Evolutionary conservation across 2,329 filamentous ascomycete species (phyloP).

Genomic region (Ceratocystiopsis brevicomis): DNA sequence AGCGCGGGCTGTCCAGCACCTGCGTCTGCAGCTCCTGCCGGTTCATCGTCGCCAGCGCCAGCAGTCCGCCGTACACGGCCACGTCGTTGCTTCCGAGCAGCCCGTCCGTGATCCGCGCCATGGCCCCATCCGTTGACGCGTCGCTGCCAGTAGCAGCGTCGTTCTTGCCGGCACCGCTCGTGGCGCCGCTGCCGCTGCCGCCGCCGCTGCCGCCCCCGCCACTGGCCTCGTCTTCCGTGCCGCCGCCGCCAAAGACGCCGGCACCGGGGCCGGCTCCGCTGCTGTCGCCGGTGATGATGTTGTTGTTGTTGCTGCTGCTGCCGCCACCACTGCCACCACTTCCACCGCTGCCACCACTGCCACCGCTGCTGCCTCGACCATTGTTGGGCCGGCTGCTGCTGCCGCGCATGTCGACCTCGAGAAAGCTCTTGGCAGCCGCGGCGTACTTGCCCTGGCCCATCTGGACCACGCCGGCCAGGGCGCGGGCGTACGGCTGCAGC

Average conservation of each 20-base stretch:
- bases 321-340: background rate
- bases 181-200: too few relatives aligned
- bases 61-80: conserved; percentile 77
- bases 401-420: conserved; percentile 37
- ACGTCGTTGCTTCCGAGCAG: conserved; percentile 72
- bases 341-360: background rate
- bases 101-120: conserved; percentile 39
- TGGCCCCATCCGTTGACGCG: conserved; percentile 13
- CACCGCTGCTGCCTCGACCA: background rate
- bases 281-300: too few relatives aligned
- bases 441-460: conserved; percentile 27
- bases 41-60: conserved; percentile 78
- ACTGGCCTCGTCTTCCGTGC: too few relatives aligned
- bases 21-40: conserved; percentile 52
- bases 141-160: conserved; percentile 3
- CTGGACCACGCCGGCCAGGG: conserved; percentile 31
- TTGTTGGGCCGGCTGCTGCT: background rate
- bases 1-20: conserved; percentile 63
- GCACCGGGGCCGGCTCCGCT: too few relatives aligned
- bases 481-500: conserved; percentile 31
- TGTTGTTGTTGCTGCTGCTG: too few relatives aligned
- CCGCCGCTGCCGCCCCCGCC: too few relatives aligned
- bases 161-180: background rate
- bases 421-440: conserved; percentile 55
- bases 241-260: too few relatives aligned